These are phyloP conservation scores for Amylocarpus encephaloides DNA, from an alignment of 2,329 filamentous ascomycete genomes.

Conservation along the genomic window DNA sequence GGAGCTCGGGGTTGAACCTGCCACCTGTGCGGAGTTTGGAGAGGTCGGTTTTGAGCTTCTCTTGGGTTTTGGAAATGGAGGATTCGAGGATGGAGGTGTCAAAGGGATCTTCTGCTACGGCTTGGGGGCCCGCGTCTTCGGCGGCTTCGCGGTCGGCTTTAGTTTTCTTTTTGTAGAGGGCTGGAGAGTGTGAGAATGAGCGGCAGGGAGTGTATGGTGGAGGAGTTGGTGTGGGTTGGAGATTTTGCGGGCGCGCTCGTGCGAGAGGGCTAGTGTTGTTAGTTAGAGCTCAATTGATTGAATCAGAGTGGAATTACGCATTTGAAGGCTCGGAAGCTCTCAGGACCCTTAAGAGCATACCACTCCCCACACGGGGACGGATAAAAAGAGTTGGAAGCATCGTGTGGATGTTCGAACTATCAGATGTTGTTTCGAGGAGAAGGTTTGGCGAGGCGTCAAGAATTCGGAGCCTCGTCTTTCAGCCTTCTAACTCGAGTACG, in stretches of 20 bases:
- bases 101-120: conserved; percentile 43
- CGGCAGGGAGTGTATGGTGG: background rate
- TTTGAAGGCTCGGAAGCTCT: conserved; percentile 10
- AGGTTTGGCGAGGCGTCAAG: background rate
- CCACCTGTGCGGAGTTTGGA: conserved; percentile 56
- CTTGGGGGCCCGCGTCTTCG: conserved; percentile 7
- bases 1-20: conserved; percentile 52
- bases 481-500: conserved; percentile 12
- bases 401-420: conserved; percentile 4
- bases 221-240: conserved; percentile 1
- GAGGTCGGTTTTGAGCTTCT: conserved; percentile 54
- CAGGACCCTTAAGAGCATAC: conserved; percentile 1
- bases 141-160: conserved; percentile 18
- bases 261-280: conserved; percentile 1
- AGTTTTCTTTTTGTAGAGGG: conserved; percentile 24
- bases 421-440: background rate
- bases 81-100: conserved; percentile 53
- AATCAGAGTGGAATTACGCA: conserved; percentile 8
- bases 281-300: conserved; percentile 4
- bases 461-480: conserved; percentile 10
- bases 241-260: background rate
- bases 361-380: conserved; percentile 13
- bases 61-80: conserved; percentile 47
- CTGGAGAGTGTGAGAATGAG: conserved; percentile 13
- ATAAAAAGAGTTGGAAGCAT: conserved; percentile 20